Conservation (phyloP, 176 grass and related monocot genomes). For the Oryza meyeriana region DNA sequence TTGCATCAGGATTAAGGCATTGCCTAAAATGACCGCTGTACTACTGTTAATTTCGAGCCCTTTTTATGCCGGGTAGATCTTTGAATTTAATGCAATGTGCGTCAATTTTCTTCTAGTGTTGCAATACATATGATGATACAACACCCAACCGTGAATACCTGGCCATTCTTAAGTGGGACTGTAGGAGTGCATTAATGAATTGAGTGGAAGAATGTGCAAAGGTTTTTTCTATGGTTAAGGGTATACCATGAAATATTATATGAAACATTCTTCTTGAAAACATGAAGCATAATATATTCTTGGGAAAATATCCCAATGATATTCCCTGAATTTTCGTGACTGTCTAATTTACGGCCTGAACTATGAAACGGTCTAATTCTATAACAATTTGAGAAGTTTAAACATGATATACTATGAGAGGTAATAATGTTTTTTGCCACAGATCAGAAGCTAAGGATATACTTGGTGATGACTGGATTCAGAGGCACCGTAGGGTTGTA, state of each 20-base stretch:
- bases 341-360: neutral
- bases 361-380: neutral
- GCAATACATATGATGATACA: neutral
- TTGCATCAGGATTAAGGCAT: neutral
- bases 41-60: neutral
- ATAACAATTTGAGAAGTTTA: neutral
- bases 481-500: slow-evolving; percentile 73
- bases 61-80: neutral
- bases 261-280: neutral
- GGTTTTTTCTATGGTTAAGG: neutral
- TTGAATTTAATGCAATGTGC: neutral
- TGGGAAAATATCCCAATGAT: neutral
- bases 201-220: neutral
- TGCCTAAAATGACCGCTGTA: neutral
- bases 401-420: neutral
- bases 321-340: neutral
- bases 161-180: neutral
- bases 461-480: slow-evolving; percentile 84
- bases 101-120: neutral
- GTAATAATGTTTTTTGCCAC: neutral
- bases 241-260: neutral
- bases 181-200: neutral
- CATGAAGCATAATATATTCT: neutral
- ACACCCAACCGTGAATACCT: neutral
- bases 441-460: slow-evolving; percentile 94